Percentiles rank a stretch among this genome's conserved stretches.
Conservation (phyloP, 306 rosid species). For the Cicer chorassanicum region DNA sequence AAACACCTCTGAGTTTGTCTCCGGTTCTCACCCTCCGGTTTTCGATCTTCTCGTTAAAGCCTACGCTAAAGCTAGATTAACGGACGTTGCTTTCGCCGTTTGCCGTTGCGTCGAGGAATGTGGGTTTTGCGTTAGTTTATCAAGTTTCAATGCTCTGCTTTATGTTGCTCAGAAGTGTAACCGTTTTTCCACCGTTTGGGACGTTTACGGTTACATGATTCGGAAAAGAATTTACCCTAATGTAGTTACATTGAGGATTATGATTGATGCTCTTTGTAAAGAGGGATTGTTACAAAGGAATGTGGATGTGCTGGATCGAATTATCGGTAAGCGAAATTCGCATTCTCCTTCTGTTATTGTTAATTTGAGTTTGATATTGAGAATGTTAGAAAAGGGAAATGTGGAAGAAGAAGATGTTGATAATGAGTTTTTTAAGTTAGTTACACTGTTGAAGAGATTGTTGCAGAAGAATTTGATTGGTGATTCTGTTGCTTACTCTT, state of each 20-base stretch:
- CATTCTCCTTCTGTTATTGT: constrained; percentile 65
- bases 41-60: constrained; percentile 67
- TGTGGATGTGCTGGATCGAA: constrained; percentile 61
- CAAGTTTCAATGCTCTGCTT: constrained; percentile 67
- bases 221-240: constrained; percentile 60
- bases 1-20: constrained; percentile 44
- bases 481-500: constrained; percentile 66
- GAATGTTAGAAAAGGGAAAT: constrained; percentile 56
- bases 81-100: constrained; percentile 55
- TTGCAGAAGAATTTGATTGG: constrained; percentile 73
- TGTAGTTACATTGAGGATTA: constrained; percentile 52
- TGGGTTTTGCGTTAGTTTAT: constrained; percentile 58
- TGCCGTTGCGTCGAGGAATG: constrained; percentile 56
- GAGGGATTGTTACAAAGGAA: constrained; percentile 66
- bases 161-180: constrained; percentile 63
- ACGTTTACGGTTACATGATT: constrained; percentile 78
- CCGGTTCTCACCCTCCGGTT: constrained; percentile 59
- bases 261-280: constrained; percentile 74
- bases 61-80: constrained; percentile 64
- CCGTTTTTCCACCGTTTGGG: constrained; percentile 55
- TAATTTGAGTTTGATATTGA: constrained; percentile 57
- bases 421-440: constrained; percentile 38
- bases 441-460: constrained; percentile 65
- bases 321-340: constrained; percentile 52
- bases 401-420: constrained; percentile 37